phyloP scores from a whole-genome alignment of 2,329 filamentous ascomycete species.

The Alternaria gansuensis region DNA sequence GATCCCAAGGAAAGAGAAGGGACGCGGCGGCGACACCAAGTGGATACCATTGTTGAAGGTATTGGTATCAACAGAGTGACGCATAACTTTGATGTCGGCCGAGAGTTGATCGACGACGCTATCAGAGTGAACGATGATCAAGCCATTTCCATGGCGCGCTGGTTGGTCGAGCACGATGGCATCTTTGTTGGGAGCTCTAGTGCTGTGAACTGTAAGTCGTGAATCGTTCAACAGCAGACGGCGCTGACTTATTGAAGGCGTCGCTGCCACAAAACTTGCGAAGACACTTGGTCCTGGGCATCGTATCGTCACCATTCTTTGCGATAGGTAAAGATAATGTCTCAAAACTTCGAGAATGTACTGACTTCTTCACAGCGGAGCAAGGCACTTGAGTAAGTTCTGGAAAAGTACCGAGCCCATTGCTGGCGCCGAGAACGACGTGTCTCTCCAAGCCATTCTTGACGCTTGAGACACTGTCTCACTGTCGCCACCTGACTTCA shows the following conservation, averaged over 20 bases:
- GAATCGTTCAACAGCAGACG: constrained; percentile 6
- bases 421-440: constrained; percentile 60
- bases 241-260: constrained; percentile 51
- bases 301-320: constrained; percentile 81
- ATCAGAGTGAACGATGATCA: constrained; percentile 88
- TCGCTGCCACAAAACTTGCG: constrained; percentile 76
- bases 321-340: constrained; percentile 62
- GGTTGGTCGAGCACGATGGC: constrained; percentile 94
- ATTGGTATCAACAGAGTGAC: constrained; percentile 97
- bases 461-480: constrained; percentile 41
- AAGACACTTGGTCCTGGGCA: constrained; percentile 68
- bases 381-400: constrained; percentile 83
- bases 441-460: constrained; percentile 66
- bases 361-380: constrained; percentile 59
- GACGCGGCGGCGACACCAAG: constrained; percentile 85
- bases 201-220: constrained; percentile 83
- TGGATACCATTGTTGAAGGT: constrained; percentile 95
- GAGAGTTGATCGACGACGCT: constrained; percentile 88
- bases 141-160: constrained; percentile 91
- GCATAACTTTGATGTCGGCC: constrained; percentile 86
- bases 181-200: constrained; percentile 94
- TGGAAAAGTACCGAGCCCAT: constrained; percentile 77
- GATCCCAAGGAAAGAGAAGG: constrained; percentile 87
- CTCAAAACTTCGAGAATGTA: background rate
- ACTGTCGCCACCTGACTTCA: background rate